Percentiles rank a stretch among this genome's conserved stretches.
These are phyloP conservation scores for Xerocomus nothofagi DNA, from an alignment of 1,284 basidiomycete species.

Conservation along the genomic window DNA sequence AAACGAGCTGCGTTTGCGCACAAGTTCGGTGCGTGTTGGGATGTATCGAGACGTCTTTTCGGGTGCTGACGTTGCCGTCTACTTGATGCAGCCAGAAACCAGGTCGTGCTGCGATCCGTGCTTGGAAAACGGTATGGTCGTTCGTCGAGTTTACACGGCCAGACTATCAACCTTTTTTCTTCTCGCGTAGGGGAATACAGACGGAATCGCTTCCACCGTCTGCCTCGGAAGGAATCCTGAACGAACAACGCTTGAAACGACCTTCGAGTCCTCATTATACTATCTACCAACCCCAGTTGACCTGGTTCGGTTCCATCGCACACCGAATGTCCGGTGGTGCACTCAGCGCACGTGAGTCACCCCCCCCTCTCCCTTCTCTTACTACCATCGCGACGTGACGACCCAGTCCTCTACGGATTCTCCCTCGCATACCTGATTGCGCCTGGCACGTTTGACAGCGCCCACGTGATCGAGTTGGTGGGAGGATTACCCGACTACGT, in stretches of 20 bases:
- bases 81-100: constrained; percentile 48
- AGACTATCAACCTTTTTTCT: background rate
- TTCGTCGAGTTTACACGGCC: background rate
- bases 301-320: constrained; percentile 83
- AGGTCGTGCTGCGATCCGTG: constrained; percentile 42
- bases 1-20: constrained; percentile 51
- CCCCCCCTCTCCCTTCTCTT: background rate
- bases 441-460: constrained; percentile 78
- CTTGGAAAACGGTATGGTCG: constrained; percentile 48
- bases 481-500: constrained; percentile 67
- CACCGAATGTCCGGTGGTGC: constrained; percentile 85
- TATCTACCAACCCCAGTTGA: constrained; percentile 96
- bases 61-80: constrained; percentile 1
- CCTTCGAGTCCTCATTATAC: constrained; percentile 92
- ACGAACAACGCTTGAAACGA: constrained; percentile 81
- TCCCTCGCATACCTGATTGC: constrained; percentile 85
- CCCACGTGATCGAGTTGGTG: constrained; percentile 74
- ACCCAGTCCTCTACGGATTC: constrained; percentile 85
- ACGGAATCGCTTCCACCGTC: constrained; percentile 64
- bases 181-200: constrained; percentile 48
- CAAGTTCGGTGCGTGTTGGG: constrained; percentile 42
- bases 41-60: background rate
- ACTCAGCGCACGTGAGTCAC: constrained; percentile 68
- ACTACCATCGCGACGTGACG: too few species aligned
- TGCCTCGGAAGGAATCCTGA: constrained; percentile 69